Evolutionary conservation across 352 stramenopile genomes (phyloP).

Genomic region (Phytophthora megakarya): DNA sequence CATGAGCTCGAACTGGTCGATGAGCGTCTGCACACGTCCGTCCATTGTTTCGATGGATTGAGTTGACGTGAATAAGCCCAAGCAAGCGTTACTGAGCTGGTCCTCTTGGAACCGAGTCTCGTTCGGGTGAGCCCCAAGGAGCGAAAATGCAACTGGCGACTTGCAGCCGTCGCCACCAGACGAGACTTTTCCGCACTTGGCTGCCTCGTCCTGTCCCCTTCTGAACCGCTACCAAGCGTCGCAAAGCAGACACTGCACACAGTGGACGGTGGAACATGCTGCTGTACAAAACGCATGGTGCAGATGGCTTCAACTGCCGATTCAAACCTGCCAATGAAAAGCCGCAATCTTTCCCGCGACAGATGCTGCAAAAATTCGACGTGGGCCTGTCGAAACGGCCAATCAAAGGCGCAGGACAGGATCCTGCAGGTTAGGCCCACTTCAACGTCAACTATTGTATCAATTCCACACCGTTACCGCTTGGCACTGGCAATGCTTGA

Average conservation of each 20-base stretch:
- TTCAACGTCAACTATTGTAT: slow-evolving; percentile 11
- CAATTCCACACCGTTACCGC: neutral
- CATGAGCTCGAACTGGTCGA: slow-evolving; percentile 45
- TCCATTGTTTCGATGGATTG: slow-evolving; percentile 21
- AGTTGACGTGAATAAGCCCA: slow-evolving; percentile 5
- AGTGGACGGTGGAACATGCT: slow-evolving; percentile 21
- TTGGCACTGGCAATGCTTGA: neutral
- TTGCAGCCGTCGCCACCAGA: slow-evolving; percentile 5
- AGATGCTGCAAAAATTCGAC: slow-evolving; percentile 32
- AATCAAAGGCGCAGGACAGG: slow-evolving; percentile 11
- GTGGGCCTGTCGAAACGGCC: slow-evolving; percentile 9
- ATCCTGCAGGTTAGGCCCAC: neutral
- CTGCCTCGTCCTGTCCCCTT: slow-evolving; percentile 16
- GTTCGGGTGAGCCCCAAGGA: slow-evolving; percentile 12
- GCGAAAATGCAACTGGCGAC: slow-evolving; percentile 30
- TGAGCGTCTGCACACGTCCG: slow-evolving; percentile 37
- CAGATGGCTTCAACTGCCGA: slow-evolving; percentile 13
- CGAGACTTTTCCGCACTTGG: neutral
- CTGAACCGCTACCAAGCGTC: neutral
- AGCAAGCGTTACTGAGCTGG: slow-evolving; percentile 13
- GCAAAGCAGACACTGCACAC: slow-evolving; percentile 12
- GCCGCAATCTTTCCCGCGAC: slow-evolving; percentile 12
- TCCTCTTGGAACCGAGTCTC: slow-evolving; percentile 1
- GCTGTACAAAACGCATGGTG: slow-evolving; percentile 27
- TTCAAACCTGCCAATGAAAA: slow-evolving; percentile 16